Percentiles rank a stretch among this genome's conserved stretches.
Evolutionary conservation across 352 stramenopile species (phyloP).

Genomic region (Globisporangium spiculum): DNA sequence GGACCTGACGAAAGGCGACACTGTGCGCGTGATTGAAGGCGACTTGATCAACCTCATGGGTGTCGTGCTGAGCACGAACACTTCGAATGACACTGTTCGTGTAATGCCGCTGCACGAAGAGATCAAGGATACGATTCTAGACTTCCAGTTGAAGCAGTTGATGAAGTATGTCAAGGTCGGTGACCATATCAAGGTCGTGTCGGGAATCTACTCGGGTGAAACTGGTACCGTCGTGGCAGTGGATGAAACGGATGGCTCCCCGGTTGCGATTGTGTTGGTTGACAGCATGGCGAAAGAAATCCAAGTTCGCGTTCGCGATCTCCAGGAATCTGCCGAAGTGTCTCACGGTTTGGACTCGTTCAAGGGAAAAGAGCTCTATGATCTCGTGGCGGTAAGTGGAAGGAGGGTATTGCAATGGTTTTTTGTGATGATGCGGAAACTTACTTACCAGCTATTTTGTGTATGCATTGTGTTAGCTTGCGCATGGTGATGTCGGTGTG

Average conservation of each 20-base stretch:
- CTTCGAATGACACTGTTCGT: conserved; percentile 81
- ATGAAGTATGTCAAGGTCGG: conserved; percentile 92
- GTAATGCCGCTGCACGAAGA: conserved; percentile 90
- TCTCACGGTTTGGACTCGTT: conserved; percentile 87
- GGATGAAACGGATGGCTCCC: conserved; percentile 77
- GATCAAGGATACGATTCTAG: conserved; percentile 89
- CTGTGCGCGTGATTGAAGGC: conserved; percentile 84
- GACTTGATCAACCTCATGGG: conserved; percentile 90
- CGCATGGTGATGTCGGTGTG: conserved; percentile 86
- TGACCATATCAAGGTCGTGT: conserved; percentile 91
- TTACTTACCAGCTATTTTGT: conserved; percentile 5
- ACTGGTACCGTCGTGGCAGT: conserved; percentile 88
- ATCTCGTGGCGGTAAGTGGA: conserved; percentile 72
- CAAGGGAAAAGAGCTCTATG: conserved; percentile 89
- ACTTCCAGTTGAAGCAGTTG: conserved; percentile 87
- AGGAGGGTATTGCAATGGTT: not conserved
- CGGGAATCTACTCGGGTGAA: conserved; percentile 85
- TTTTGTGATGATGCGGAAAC: not conserved
- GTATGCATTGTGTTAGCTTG: conserved; percentile 33
- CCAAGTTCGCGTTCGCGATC: conserved; percentile 86
- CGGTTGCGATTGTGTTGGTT: conserved; percentile 85
- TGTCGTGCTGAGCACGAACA: conserved; percentile 88
- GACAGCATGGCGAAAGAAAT: conserved; percentile 91
- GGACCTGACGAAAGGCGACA: conserved; percentile 87
- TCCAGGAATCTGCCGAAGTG: conserved; percentile 88